Percentiles rank a stretch among this genome's conserved stretches.
phyloP scores from a whole-genome alignment of 371 early-diverging fungal species.

The Mortierella sp. region DNA sequence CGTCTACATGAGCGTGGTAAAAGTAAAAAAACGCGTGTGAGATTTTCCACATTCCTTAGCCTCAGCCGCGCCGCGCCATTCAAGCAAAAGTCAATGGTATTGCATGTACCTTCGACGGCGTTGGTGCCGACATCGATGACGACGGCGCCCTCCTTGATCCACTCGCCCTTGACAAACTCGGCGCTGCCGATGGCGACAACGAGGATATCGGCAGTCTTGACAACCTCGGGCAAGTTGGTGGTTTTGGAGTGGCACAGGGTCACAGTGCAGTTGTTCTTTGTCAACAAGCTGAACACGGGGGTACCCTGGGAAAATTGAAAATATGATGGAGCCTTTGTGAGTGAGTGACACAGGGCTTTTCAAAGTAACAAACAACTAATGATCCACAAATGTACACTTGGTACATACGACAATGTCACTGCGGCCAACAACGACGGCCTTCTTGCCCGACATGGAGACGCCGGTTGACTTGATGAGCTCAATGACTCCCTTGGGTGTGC shows the following conservation, averaged over 20 bases:
- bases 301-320: slow-evolving; percentile 68
- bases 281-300: slow-evolving; percentile 88
- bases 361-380: background rate
- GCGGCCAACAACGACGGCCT: slow-evolving; percentile 93
- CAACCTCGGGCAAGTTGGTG: slow-evolving; percentile 74
- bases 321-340: background rate
- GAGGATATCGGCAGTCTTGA: slow-evolving; percentile 86
- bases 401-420: slow-evolving; percentile 87
- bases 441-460: slow-evolving; percentile 80
- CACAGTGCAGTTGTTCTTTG: slow-evolving; percentile 87
- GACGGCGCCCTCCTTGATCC: slow-evolving; percentile 93
- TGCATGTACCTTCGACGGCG: slow-evolving; percentile 72
- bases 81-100: background rate
- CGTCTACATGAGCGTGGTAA: slow-evolving; percentile 67
- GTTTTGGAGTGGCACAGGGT: slow-evolving; percentile 94
- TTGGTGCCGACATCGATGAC: slow-evolving; percentile 98
- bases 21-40: background rate
- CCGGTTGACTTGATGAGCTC: slow-evolving; percentile 80
- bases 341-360: background rate
- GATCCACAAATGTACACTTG: background rate
- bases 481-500: slow-evolving; percentile 95
- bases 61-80: background rate
- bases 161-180: slow-evolving; percentile 87
- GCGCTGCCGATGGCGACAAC: slow-evolving; percentile 90
- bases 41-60: background rate